phyloP scores from a whole-genome alignment of 164 flowering plant genomes.

The Magnolia sinica region DNA sequence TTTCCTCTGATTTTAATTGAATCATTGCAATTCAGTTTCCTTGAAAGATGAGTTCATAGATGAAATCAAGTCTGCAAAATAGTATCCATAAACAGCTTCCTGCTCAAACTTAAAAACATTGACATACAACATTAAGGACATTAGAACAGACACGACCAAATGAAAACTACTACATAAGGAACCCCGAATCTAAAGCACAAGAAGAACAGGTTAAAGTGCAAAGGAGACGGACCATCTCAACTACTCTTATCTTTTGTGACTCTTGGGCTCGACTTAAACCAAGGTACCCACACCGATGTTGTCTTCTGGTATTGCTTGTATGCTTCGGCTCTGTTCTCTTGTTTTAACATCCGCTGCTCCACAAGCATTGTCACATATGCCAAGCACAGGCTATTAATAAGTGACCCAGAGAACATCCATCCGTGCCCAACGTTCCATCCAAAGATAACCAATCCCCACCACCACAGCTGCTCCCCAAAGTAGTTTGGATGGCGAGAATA shows the following conservation, averaged over 20 bases:
- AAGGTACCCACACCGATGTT: slow-evolving; percentile 94
- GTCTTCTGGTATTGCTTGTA: slow-evolving; percentile 74
- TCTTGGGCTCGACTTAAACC: slow-evolving; percentile 63
- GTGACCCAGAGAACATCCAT: slow-evolving; percentile 73
- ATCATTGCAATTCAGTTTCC: too few relatives aligned
- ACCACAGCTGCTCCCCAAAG: slow-evolving; percentile 97
- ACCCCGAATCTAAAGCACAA: too few relatives aligned
- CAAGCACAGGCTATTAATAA: slow-evolving; percentile 68
- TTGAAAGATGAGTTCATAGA: too few relatives aligned
- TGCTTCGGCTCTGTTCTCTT: slow-evolving; percentile 65
- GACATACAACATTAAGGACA: background rate
- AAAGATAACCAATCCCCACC: slow-evolving; percentile 91
- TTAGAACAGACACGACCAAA: background rate
- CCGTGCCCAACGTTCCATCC: slow-evolving; percentile 78
- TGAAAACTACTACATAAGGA: background rate
- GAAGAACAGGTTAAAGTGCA: background rate
- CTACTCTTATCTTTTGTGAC: slow-evolving; percentile 42
- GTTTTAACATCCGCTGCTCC: slow-evolving; percentile 71
- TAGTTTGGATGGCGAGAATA: slow-evolving; percentile 92
- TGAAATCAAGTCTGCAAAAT: too few relatives aligned
- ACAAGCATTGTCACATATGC: slow-evolving; percentile 84
- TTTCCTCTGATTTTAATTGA: too few relatives aligned
- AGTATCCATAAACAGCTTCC: background rate
- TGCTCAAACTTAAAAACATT: background rate
- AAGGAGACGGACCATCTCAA: slow-evolving; percentile 23